Percentiles rank a stretch among this genome's conserved stretches.
These are phyloP conservation scores for Lagenaria siceraria DNA, from an alignment of 306 rosid species.

Conservation along the genomic window DNA sequence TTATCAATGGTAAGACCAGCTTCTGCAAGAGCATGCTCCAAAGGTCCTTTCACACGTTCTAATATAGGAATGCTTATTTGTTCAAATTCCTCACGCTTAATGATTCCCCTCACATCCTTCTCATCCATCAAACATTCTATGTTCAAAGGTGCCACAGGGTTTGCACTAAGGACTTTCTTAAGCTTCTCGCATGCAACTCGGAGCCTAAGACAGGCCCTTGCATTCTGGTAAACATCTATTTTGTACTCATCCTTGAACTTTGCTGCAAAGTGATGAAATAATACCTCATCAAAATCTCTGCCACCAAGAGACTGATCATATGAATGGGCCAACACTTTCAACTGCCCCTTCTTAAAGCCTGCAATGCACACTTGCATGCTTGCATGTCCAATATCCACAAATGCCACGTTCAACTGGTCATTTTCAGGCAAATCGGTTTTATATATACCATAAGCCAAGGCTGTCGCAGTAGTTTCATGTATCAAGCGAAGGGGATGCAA, in stretches of 20 bases:
- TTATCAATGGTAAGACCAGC: constrained; percentile 66
- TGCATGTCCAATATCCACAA: constrained; percentile 87
- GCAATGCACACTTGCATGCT: constrained; percentile 98
- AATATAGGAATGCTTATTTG: constrained; percentile 60
- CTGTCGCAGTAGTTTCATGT: constrained; percentile 91
- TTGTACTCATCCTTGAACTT: constrained; percentile 75
- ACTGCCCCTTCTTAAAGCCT: constrained; percentile 82
- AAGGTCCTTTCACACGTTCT: constrained; percentile 79
- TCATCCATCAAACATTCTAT: constrained; percentile 96
- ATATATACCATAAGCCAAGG: constrained; percentile 91
- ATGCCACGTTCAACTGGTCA: constrained; percentile 79
- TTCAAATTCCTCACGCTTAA: constrained; percentile 95
- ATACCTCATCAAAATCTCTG: constrained; percentile 83
- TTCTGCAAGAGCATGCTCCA: constrained; percentile 79
- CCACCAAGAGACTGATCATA: constrained; percentile 84
- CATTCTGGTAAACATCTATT: constrained; percentile 76
- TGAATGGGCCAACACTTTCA: constrained; percentile 72
- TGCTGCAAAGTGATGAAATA: constrained; percentile 65
- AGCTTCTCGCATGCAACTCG: constrained; percentile 84
- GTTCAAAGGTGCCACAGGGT: constrained; percentile 79
- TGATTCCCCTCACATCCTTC: constrained; percentile 70
- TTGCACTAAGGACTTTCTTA: constrained; percentile 92
- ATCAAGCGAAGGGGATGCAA: constrained; percentile 76
- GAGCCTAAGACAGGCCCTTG: constrained; percentile 72
- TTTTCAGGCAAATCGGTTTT: constrained; percentile 86